Base-by-base conservation (phyloP, 164 flowering plant genomes). In the Macadamia tetraphylla region DNA sequence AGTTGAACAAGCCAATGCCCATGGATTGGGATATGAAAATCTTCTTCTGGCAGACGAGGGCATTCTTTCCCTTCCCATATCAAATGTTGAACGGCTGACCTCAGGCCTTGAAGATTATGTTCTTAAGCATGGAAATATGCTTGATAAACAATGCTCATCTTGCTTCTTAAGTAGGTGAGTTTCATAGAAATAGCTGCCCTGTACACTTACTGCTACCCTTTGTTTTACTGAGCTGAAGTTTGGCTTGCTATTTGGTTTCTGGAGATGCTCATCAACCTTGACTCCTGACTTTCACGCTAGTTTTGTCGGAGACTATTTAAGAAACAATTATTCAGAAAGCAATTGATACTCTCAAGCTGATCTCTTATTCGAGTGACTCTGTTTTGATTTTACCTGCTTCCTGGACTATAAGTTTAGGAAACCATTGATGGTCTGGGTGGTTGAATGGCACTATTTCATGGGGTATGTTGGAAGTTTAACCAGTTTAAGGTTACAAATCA, bases 41-140 rank as follows among this genome's bases (percentile, higher is more conserved):
- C 52, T 82, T 63, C 70, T 85, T 66, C 70, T 73, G 32, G 81
- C 82, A 72, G 78, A 74, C 69, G 83, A 76, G 29, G 77, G 76
- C 68, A 71, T 62, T 57, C 51, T 66, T 35, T 63, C 56, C 40
- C 58, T 64, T 66, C 57, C 79, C 62, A 67, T 77, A 31, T 74
- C 88, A 60, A 83, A 74, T 73, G 73, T 85, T 69, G 88, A 85
- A 65, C 74, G 78, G 23, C 74, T 93, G 64, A 76, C 78, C 60
- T 77, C 75, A 67, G 95, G 97, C 48, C 70, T 88, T 66, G 81
- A 83, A 72, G 90, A 86, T 60, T 85, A 83, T 80, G 83, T 90
- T 72, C 71, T 77, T 35, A 86, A 78, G 79, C 95, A 88, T 75
- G 83, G 88, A 72, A 80, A 85, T 73, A 60, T 58, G 63, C 62